These are phyloP conservation scores for Bryum argenteum DNA, from an alignment of 225 moss, liverwort and hornwort species.

Conservation along the genomic window DNA sequence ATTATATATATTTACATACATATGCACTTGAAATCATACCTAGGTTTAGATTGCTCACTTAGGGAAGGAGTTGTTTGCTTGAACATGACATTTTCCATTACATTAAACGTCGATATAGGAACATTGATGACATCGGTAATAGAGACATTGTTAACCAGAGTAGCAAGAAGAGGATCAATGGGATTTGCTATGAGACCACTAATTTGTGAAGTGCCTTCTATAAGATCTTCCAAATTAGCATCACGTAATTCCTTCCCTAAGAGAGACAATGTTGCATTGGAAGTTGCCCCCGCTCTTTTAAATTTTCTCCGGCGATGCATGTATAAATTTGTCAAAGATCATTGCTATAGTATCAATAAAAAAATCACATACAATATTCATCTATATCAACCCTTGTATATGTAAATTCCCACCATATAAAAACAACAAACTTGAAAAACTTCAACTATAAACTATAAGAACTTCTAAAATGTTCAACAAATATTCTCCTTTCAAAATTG, in stretches of 20 bases:
- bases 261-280: conserved; percentile 37
- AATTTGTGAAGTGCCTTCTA: conserved; percentile 33
- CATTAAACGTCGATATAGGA: conserved; percentile 18
- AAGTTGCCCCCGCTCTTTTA: conserved; percentile 27
- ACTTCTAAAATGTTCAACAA: too few species aligned
- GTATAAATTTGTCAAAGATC: conserved; percentile 30
- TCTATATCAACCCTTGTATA: accelerated
- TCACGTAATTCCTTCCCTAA: conserved; percentile 42
- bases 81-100: conserved; percentile 12
- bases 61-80: not conserved
- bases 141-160: conserved; percentile 42
- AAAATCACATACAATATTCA: not conserved
- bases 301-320: conserved; percentile 43
- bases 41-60: conserved; percentile 37
- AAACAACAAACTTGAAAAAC: too few species aligned
- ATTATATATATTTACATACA: too few species aligned
- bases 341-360: too few species aligned
- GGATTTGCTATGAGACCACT: conserved; percentile 16
- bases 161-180: conserved; percentile 42
- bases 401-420: too few species aligned
- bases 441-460: too few species aligned
- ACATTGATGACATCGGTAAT: conserved; percentile 13
- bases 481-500: too few species aligned
- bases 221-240: conserved; percentile 21
- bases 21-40: conserved; percentile 15